A percentile compares a stretch with the other conserved stretches of the same genome.
These are phyloP conservation scores for Centaurea solstitialis DNA, from an alignment of 129 eudicot species.

Conservation along the genomic window DNA sequence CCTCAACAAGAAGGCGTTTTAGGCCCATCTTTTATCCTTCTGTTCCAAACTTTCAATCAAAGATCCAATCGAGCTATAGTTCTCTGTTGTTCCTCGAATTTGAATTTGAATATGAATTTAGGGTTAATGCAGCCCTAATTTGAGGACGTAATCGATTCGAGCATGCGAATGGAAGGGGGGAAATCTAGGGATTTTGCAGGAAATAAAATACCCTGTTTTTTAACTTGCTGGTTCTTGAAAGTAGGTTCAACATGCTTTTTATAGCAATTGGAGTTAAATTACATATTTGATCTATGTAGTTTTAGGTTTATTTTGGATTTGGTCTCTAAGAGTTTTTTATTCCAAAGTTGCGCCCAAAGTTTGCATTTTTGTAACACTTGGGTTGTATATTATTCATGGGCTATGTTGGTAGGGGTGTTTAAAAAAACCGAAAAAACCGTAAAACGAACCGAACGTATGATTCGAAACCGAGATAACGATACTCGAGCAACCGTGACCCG, in stretches of 20 bases:
- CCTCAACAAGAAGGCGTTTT: constrained; percentile 34
- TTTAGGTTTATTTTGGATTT: background rate
- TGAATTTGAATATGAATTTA: background rate
- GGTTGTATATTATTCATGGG: no score
- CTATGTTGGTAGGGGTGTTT: no score
- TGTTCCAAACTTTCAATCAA: constrained; percentile 8
- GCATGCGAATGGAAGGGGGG: constrained; percentile 1
- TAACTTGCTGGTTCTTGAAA: background rate
- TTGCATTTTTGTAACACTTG: background rate
- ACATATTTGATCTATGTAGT: background rate
- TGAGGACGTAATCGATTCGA: background rate
- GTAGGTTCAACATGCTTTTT: background rate
- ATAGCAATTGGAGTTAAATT: background rate
- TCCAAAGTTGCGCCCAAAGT: background rate
- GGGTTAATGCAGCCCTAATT: constrained; percentile 1
- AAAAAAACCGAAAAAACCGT: no score
- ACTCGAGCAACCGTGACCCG: no score
- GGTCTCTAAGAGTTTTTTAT: background rate
- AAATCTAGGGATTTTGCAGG: constrained; percentile 20
- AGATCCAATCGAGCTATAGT: background rate
- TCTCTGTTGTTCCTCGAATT: constrained; percentile 11
- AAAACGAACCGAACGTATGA: no score
- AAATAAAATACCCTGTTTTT: background rate
- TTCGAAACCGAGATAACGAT: no score
- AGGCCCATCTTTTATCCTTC: constrained; percentile 10